Base-by-base conservation (phyloP, 2,329 filamentous ascomycete genomes). In the Aspergillus spinulosporus region DNA sequence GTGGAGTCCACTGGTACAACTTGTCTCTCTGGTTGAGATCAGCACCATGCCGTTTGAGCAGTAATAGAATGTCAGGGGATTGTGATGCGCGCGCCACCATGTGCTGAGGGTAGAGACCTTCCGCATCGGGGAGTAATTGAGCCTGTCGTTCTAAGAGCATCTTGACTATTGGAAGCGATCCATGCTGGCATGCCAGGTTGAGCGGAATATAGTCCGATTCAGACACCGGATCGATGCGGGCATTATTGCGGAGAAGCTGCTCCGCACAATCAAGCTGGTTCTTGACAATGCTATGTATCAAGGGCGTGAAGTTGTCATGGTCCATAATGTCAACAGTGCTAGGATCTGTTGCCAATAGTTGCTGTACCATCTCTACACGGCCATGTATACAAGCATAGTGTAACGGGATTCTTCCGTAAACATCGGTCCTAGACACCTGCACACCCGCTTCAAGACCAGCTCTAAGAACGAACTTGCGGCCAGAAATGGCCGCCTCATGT, bases 381-480 rank as follows among this genome's bases (percentile, higher is more conserved):
- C 94, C 94, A 76, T 97, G 91, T 83, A 97, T 92, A 72, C 91
- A 96, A 11, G 94, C 92, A 76, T 99, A 99, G 70, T 99, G 94
- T 36, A 99, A 77, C 28, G 94, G 92, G 58, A 96, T 89, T 48
- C 94, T 84, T 6, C 94, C 94, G 71, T 99, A 99, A 5, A 97
- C 92, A 76, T 99, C 94, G 2, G 88, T 89, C 50, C 89, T 83
- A 55, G 86, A 86, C 26, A 92, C 86, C 60, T 92, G 86, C 34
- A 97, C 91, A 3, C 84, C 85, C 45, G 83, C 85, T 1, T 83
- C 78, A n/a, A 99, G 78, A 3, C 89, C 92, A 62, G 88, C 86
- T 49, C 84, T 79, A 57, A 97, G 78, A 31, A 97, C 89, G 64
- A 89, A 87, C 7, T 83, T 77, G 66, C 92, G 92, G 15, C 92